Base-by-base conservation (phyloP, 306 rosid genomes). In the Citrullus mucosospermus region DNA sequence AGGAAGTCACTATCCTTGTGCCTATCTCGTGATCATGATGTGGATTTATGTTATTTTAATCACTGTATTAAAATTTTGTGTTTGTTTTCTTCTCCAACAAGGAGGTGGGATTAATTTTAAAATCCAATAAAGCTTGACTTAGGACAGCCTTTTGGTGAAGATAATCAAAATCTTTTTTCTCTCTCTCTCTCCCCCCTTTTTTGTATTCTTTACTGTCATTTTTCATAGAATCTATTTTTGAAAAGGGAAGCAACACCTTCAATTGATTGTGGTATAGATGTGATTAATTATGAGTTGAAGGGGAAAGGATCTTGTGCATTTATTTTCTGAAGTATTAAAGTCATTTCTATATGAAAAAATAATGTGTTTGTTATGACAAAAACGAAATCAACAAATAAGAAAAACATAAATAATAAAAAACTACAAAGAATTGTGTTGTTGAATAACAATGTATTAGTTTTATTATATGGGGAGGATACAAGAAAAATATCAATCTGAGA, bases 111-210 rank as follows among this genome's bases (percentile, higher is more conserved):
- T 25, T 78, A 48, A 20, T 75, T 81, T 80, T 79, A 79, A 81
- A 74, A 67, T 41, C 70, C 83, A 83, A 71, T 78, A 78, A 78
- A 83, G 72, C 79, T 80, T 62, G 69, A 84, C 30, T 75, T 68
- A 60, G 80, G 69, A 83, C 92, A 85, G 83, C 91, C 91, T 78
- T 85, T 85, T 76, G 81, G 79, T 62, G 81, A 39, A 5, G n/a
- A 53, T 53, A 16, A 46, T 78, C 43, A 79, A 75, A 36, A 34
- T 65, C 59, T 55, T 78, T 20, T 25, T 25, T 25, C 28, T 63
- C 48, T 56, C 59, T 61, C 59, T 70, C 53, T 56, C 61, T 73
- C 59, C 10, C 6, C 16, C 8, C n/a, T 53, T 53, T 59, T 59
- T 43, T 5, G 25, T 36, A 56, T 6, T 58, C 15, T 77, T 58